These are phyloP conservation scores for Phialophora tarda DNA, from an alignment of 2,329 filamentous ascomycete genomes.

Conservation along the genomic window DNA sequence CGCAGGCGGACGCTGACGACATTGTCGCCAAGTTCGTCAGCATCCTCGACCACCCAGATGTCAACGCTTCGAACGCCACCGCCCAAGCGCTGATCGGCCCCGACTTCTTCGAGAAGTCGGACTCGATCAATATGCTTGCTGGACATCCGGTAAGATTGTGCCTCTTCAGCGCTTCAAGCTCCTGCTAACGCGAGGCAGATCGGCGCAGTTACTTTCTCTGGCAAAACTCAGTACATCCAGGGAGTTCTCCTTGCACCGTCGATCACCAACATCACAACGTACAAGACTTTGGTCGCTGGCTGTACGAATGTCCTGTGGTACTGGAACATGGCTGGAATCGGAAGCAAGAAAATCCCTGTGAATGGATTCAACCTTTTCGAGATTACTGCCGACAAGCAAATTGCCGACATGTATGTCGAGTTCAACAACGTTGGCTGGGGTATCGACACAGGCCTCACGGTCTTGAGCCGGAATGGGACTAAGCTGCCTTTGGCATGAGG, in stretches of 20 bases:
- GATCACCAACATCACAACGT: conserved; percentile 25
- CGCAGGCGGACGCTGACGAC: conserved; percentile 26
- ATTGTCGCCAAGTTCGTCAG: conserved; percentile 34
- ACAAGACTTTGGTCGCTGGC: conserved; percentile 23
- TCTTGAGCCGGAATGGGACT: conserved; percentile 22
- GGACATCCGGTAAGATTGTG: conserved; percentile 27
- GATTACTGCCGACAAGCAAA: conserved; percentile 28
- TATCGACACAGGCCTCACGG: conserved; percentile 30
- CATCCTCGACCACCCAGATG: conserved; percentile 30
- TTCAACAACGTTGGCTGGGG: conserved; percentile 35
- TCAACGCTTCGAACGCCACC: conserved; percentile 27
- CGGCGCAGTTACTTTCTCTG: conserved; percentile 21
- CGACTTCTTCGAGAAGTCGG: conserved; percentile 32
- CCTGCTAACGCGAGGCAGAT: conserved; percentile 12
- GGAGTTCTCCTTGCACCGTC: conserved; percentile 29
- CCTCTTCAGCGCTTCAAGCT: not conserved
- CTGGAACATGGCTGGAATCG: conserved; percentile 33
- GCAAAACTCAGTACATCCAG: conserved; percentile 30
- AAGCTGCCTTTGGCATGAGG: conserved; percentile 30
- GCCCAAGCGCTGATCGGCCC: conserved; percentile 33
- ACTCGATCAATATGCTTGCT: conserved; percentile 37
- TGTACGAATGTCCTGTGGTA: conserved; percentile 29
- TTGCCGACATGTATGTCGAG: conserved; percentile 28
- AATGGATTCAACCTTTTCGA: conserved; percentile 30
- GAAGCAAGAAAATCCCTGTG: conserved; percentile 27